Evolutionary conservation across 192 early-diverging fungal genomes (phyloP), one percentile per base, ranked within the genome.

Genomic region (Coemansia sp.): DNA sequence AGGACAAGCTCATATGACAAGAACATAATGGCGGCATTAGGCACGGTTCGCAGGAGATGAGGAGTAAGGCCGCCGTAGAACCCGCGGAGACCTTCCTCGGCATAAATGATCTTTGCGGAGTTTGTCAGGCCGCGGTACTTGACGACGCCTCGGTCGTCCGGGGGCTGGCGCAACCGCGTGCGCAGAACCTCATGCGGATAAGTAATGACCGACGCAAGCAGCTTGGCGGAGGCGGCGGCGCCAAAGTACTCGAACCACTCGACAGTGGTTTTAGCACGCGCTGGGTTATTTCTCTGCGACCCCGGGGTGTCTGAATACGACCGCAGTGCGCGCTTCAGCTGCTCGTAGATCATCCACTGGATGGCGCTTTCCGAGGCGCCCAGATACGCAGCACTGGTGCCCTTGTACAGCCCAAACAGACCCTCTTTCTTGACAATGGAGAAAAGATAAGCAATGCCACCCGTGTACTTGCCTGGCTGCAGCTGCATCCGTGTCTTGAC

Each of bases 321-420:
- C 4, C 55, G 55, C 56, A 85, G 37, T 2, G 59, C 28, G 58
- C 81, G 79, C 72, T 99, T 99, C 29, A 99, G 78, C 28, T 93
- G 87, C 74, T 99, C 97, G 76, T 99, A 99, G 29, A 93, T 87
- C 34, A 94, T 89, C 90, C 96, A 99, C 76, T 99, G 97, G 31
- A 97, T 90, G 0, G 94, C 93, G 39, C 90, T 86, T 66, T 99
- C 95, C 3, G 89, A 84, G 1, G 96, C 86, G 9, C 96, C 92
- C 25, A 98, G 62, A 58, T 95, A 91, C 5, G 93, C 94, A 0
- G 97, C 95, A 30, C 91, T 92, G 33, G 95, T 84, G 16, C 97
- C 97, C 68, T 89, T 91, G 79, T 97, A 97, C 42, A 97, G 73
- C 4, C 91, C 95, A 16, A 67, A 60, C 4, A 96, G 40, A 1